phyloP scores from a whole-genome alignment of 2,329 filamentous ascomycete species.

The Colletotrichum echinochloae region DNA sequence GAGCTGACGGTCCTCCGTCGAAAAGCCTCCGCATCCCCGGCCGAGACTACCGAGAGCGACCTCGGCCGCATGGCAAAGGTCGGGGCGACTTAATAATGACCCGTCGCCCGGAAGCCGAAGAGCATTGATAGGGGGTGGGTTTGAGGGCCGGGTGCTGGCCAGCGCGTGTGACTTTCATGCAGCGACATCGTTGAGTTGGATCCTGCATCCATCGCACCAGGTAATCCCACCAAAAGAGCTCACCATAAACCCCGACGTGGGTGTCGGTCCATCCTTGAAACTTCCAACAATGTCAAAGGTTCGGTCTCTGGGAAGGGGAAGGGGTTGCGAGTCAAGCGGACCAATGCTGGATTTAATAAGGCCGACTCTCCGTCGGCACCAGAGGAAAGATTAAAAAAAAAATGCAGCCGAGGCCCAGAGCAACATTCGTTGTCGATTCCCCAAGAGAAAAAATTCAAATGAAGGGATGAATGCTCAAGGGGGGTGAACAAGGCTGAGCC shows the following conservation, averaged over 20 bases:
- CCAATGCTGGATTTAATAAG: conserved; percentile 57
- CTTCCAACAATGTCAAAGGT: background rate
- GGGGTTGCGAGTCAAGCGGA: background rate
- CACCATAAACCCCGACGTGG: background rate
- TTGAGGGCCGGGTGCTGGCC: background rate
- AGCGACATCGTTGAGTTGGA: background rate
- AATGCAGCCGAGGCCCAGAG: background rate
- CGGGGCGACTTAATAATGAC: background rate
- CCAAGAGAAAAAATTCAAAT: background rate
- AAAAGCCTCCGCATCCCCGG: background rate
- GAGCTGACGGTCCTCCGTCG: background rate
- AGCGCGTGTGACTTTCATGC: background rate
- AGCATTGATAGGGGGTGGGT: background rate
- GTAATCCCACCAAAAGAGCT: background rate
- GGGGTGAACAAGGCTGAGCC: conserved; percentile 25
- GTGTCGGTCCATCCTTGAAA: background rate
- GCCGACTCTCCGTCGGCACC: background rate
- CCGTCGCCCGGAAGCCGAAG: background rate
- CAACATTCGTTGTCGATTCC: background rate
- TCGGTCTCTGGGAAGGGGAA: background rate
- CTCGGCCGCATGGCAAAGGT: background rate
- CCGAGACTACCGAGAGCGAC: background rate
- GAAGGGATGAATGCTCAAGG: background rate
- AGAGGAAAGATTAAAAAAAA: background rate
- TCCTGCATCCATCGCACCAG: background rate